Percentiles rank a stretch among this genome's conserved stretches.
These are phyloP conservation scores for Ogataea hybrid DNA, from an alignment of 1,139 yeast species.

Conservation along the genomic window DNA sequence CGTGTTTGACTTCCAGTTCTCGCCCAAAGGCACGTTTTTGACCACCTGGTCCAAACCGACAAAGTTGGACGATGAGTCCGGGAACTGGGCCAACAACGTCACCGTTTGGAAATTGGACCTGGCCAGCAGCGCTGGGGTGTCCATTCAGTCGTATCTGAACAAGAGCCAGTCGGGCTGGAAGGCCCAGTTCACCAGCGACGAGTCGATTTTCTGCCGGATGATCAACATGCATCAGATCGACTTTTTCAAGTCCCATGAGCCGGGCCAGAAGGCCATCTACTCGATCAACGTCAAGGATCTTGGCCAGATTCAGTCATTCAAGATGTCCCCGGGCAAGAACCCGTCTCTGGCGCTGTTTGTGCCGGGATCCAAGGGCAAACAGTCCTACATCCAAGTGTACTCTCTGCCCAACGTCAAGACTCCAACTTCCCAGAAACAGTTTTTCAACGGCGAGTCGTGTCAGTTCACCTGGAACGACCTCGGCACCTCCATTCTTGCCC, in stretches of 20 bases:
- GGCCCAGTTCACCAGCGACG: slow-evolving; percentile 80
- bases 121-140: slow-evolving; percentile 34
- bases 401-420: slow-evolving; percentile 71
- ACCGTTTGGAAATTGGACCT: slow-evolving; percentile 51
- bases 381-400: slow-evolving; percentile 85
- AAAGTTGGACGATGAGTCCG: slow-evolving; percentile 53
- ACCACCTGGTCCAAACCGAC: slow-evolving; percentile 92
- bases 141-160: slow-evolving; percentile 65
- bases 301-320: slow-evolving; percentile 57
- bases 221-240: slow-evolving; percentile 64
- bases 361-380: slow-evolving; percentile 82
- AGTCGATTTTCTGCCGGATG: slow-evolving; percentile 65
- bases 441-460: slow-evolving; percentile 95
- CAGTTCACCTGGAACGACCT: slow-evolving; percentile 89
- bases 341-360: slow-evolving; percentile 91
- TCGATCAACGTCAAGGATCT: slow-evolving; percentile 48
- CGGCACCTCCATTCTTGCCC: slow-evolving; percentile 91
- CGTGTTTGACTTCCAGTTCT: slow-evolving; percentile 79
- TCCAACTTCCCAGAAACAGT: slow-evolving; percentile 82
- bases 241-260: slow-evolving; percentile 55
- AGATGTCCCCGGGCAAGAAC: slow-evolving; percentile 83
- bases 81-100: slow-evolving; percentile 75
- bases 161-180: slow-evolving; percentile 90
- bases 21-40: slow-evolving; percentile 83
- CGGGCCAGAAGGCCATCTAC: slow-evolving; percentile 49